Conservation (phyloP, 2,329 filamentous ascomycete species). For the Colletotrichum lini region DNA sequence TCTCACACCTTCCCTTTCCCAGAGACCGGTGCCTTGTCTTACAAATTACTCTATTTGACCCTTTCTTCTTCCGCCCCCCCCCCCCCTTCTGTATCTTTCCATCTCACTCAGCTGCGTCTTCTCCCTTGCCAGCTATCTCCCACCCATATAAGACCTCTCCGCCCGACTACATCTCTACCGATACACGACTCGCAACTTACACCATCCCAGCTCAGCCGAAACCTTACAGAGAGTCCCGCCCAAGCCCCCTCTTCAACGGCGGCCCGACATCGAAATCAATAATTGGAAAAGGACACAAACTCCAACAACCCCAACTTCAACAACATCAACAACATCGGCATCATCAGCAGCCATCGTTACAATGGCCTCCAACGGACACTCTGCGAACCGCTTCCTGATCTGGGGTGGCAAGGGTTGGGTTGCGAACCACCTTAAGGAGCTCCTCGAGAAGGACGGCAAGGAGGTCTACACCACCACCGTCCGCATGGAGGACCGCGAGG, state of each 20-base stretch:
- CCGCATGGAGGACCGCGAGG: conserved; percentile 75
- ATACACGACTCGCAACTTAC: conserved; percentile 14
- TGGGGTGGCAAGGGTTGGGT: conserved; percentile 77
- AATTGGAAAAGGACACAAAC: conserved; percentile 2
- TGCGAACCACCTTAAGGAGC: conserved; percentile 70
- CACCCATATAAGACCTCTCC: conserved; percentile 28
- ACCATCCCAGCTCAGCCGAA: conserved; percentile 24
- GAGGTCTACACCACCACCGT: conserved; percentile 72
- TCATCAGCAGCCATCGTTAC: conserved; percentile 18
- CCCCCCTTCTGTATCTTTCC: neutral
- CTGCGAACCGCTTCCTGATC: conserved; percentile 68
- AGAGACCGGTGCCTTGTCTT: conserved; percentile 15
- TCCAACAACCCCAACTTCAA: neutral
- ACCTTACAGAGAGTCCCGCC: neutral
- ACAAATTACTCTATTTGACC: conserved; percentile 35
- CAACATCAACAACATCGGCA: too few relatives aligned
- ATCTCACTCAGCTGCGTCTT: conserved; percentile 5
- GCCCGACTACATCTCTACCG: conserved; percentile 6
- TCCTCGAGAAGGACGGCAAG: conserved; percentile 73
- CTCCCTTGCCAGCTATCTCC: conserved; percentile 29
- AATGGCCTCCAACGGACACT: conserved; percentile 50
- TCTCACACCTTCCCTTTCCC: conserved; percentile 24
- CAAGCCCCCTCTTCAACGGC: conserved; percentile 13
- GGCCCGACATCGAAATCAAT: conserved; percentile 18
- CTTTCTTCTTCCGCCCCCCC: conserved; percentile 17